Evolutionary conservation across 192 early-diverging fungal genomes (phyloP).

Genomic region (Chytriomyces sp.): DNA sequence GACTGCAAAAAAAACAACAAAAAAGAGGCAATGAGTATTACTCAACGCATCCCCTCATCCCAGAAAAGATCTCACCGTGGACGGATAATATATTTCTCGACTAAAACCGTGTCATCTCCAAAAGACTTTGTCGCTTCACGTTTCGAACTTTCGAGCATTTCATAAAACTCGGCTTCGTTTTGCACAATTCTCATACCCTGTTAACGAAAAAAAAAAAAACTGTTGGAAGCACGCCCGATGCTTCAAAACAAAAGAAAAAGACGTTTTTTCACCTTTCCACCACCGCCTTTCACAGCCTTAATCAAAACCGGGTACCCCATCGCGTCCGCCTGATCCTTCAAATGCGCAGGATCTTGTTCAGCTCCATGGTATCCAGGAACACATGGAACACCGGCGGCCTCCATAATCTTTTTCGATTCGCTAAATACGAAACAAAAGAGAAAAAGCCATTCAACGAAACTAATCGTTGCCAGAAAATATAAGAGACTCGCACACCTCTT

Average conservation of each 20-base stretch:
- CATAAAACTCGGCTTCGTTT: slow-evolving; percentile 69
- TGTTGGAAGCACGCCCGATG: too few relatives aligned
- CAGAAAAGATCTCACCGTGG: slow-evolving; percentile 64
- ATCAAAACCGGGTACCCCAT: slow-evolving; percentile 97
- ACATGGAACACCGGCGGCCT: slow-evolving; percentile 83
- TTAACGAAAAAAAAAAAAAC: background rate
- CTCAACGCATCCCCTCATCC: too few relatives aligned
- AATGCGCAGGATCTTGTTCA: slow-evolving; percentile 75
- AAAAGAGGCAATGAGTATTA: background rate
- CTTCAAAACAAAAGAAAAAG: background rate
- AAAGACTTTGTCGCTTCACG: slow-evolving; percentile 91
- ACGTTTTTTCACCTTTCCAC: slow-evolving; percentile 76
- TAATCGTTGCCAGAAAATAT: too few relatives aligned
- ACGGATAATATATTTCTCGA: slow-evolving; percentile 87
- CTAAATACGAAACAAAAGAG: slow-evolving; percentile 12
- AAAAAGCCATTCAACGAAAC: too few relatives aligned
- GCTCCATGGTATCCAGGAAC: slow-evolving; percentile 95
- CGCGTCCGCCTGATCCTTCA: slow-evolving; percentile 73
- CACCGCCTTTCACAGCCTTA: slow-evolving; percentile 96
- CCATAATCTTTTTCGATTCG: slow-evolving; percentile 91
- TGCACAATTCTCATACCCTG: slow-evolving; percentile 93
- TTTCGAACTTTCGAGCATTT: slow-evolving; percentile 82
- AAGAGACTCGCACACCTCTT: too few relatives aligned
- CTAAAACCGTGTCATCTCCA: slow-evolving; percentile 85
- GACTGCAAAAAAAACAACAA: slow-evolving; percentile 44